Percentiles rank a stretch among this genome's conserved stretches.
Evolutionary conservation across 805 yeast species (phyloP).

Genomic region (Spathaspora passalidarum): DNA sequence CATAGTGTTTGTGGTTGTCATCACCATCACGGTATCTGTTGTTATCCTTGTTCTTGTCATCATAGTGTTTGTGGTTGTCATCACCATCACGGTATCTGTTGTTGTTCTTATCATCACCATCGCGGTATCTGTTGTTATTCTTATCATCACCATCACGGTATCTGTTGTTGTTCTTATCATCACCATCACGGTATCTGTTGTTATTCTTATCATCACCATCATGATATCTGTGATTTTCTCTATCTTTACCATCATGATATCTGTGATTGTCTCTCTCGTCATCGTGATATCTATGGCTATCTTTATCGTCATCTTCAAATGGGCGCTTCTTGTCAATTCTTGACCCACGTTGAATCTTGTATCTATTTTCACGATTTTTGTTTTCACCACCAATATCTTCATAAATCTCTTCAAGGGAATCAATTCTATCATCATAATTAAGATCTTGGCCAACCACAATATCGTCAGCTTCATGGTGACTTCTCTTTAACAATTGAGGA

Average conservation of each 20-base stretch:
- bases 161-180: slow-evolving; percentile 1
- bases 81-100: too few species aligned
- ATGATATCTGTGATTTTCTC: not conserved
- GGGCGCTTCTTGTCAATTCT: not conserved
- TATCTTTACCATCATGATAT: too few species aligned
- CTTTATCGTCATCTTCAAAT: not conserved
- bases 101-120: too few species aligned
- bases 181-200: not conserved
- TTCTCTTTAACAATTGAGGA: slow-evolving; percentile 1
- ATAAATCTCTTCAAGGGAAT: slow-evolving; percentile 6
- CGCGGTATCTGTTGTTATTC: too few species aligned
- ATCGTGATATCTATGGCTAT: too few species aligned
- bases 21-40: too few species aligned
- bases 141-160: slow-evolving; percentile 2
- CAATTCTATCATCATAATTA: not conserved
- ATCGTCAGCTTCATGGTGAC: not conserved
- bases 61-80: too few species aligned
- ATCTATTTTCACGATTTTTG: not conserved
- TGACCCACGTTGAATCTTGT: slow-evolving; percentile 1
- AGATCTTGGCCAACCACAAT: slow-evolving; percentile 4
- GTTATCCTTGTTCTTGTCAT: too few species aligned
- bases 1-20: too few species aligned
- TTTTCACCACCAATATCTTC: slow-evolving; percentile 4
- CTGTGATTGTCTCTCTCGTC: too few species aligned
- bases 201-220: slow-evolving; percentile 3